Evolutionary conservation across 805 yeast genomes (phyloP), one percentile per base, ranked within the genome.

Genomic region (Saccharomycopsis fibuligera): DNA sequence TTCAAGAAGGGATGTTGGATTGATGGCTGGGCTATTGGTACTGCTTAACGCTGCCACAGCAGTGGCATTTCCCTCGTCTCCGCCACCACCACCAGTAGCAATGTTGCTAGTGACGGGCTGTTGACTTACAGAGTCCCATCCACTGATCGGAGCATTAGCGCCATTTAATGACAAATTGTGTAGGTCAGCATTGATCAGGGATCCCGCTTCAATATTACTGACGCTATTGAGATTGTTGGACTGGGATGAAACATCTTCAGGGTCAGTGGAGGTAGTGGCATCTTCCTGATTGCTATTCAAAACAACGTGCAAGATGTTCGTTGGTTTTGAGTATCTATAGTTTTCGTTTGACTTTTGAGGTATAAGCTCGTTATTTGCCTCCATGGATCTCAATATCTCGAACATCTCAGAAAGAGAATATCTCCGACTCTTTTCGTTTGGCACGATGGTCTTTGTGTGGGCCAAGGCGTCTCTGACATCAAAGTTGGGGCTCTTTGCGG

Each of bases 351-450:
- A 56, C 3, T 62, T 60, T 6, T 49, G 51, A 9, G 54, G 56
- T 24, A 51, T 51, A 35, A 66, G 60, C 30, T 61, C 59, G 38
- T 65, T 61, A 29, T 60, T 56, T 5, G 59, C 57, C 30, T 66
- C 59, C 62, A 69, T 64, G 19, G 66, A 63, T 33, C 68, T 61
- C 74, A 81, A 80, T 10, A 79, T 72, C 21, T 70, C 65, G 51
- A 80, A 69, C 54, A 81, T 70, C 55, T 80, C 79, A 25, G 72
- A 69, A 61, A 78, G 65, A 5, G 76, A 57, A 56, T 80, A 79
- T 24, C 64, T 63, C 49, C 64, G 64, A 30, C 79, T 69, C 14
- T 65, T 68, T 23, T 62, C 62, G 54, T 72, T 74, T 12, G 64
- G 58, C 3, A 70, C 71, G 38, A 70, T 40, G 41, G 25, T 42